phyloP scores from a whole-genome alignment of 2,329 filamentous ascomycete genomes.

The Beauveria scarabaeidicola region DNA sequence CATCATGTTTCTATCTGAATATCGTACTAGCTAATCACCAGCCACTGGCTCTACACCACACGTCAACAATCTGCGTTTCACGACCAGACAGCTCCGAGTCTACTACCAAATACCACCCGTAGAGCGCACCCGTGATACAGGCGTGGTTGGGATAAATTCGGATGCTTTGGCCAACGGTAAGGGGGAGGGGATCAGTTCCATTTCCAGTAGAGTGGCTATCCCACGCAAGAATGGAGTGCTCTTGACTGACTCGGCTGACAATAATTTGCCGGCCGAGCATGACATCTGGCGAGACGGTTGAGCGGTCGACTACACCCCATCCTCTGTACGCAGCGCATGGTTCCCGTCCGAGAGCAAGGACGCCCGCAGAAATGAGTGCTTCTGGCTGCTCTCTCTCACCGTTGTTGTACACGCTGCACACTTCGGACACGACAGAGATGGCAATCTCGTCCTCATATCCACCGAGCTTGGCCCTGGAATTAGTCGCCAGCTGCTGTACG shows the following conservation, averaged over 20 bases:
- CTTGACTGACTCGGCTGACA: slow-evolving; percentile 54
- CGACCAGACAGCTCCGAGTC: slow-evolving; percentile 38
- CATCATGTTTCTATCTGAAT: background rate
- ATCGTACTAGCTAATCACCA: slow-evolving; percentile 22
- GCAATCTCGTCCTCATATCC: slow-evolving; percentile 39
- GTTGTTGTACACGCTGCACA: slow-evolving; percentile 49
- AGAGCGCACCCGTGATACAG: slow-evolving; percentile 52
- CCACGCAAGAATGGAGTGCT: slow-evolving; percentile 53
- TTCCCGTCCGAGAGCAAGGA: slow-evolving; percentile 51
- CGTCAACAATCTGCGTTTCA: slow-evolving; percentile 37
- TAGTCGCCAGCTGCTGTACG: slow-evolving; percentile 55
- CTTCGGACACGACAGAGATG: slow-evolving; percentile 50
- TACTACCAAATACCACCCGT: slow-evolving; percentile 48
- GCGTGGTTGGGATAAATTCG: slow-evolving; percentile 56
- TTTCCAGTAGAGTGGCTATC: slow-evolving; percentile 20
- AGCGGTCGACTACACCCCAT: slow-evolving; percentile 48
- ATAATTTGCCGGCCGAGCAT: slow-evolving; percentile 32
- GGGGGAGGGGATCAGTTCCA: slow-evolving; percentile 20
- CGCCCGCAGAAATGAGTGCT: slow-evolving; percentile 49
- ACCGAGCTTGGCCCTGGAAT: slow-evolving; percentile 25
- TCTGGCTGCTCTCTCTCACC: slow-evolving; percentile 30
- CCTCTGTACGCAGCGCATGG: slow-evolving; percentile 51
- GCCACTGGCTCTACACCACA: slow-evolving; percentile 52
- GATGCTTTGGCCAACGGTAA: slow-evolving; percentile 34
- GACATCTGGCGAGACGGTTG: background rate